These are phyloP conservation scores for Colletotrichum tofieldiae DNA, from an alignment of 2,329 filamentous ascomycete species.

Conservation along the genomic window DNA sequence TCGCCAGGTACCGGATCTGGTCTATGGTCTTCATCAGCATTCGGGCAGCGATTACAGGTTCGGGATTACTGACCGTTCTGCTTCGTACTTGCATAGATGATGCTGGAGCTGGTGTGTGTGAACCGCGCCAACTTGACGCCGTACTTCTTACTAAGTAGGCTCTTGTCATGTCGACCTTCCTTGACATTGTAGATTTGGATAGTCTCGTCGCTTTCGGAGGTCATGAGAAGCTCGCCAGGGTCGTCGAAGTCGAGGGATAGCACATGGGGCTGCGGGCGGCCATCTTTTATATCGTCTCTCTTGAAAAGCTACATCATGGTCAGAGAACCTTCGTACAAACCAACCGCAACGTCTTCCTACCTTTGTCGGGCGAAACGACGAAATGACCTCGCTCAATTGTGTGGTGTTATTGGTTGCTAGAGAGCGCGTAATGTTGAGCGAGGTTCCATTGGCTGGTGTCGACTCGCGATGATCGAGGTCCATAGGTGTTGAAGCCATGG, in stretches of 20 bases:
- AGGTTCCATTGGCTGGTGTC: slow-evolving; percentile 58
- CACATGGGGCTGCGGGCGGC: slow-evolving; percentile 73
- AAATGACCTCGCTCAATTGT: slow-evolving; percentile 84
- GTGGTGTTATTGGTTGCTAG: slow-evolving; percentile 66
- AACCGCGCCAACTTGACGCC: slow-evolving; percentile 95
- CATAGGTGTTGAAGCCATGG: slow-evolving; percentile 71
- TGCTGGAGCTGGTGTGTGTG: slow-evolving; percentile 90
- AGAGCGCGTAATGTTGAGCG: slow-evolving; percentile 67
- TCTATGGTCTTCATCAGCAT: slow-evolving; percentile 32
- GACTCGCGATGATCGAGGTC: slow-evolving; percentile 66
- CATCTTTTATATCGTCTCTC: slow-evolving; percentile 69
- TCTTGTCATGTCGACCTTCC: slow-evolving; percentile 91
- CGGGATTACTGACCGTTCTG: slow-evolving; percentile 79
- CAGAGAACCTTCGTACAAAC: slow-evolving; percentile 2
- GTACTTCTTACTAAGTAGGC: slow-evolving; percentile 95
- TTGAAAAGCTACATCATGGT: slow-evolving; percentile 67
- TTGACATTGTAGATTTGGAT: slow-evolving; percentile 96
- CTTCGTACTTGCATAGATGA: slow-evolving; percentile 97
- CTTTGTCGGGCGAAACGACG: slow-evolving; percentile 84
- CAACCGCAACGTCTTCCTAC: slow-evolving; percentile 60
- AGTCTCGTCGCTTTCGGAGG: slow-evolving; percentile 93
- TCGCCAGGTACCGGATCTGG: slow-evolving; percentile 84
- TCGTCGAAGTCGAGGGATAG: slow-evolving; percentile 98
- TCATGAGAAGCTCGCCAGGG: slow-evolving; percentile 91
- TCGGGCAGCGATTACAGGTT: not conserved